Base-by-base conservation (phyloP, 306 rosid species). In the Hippophae tibetana region DNA sequence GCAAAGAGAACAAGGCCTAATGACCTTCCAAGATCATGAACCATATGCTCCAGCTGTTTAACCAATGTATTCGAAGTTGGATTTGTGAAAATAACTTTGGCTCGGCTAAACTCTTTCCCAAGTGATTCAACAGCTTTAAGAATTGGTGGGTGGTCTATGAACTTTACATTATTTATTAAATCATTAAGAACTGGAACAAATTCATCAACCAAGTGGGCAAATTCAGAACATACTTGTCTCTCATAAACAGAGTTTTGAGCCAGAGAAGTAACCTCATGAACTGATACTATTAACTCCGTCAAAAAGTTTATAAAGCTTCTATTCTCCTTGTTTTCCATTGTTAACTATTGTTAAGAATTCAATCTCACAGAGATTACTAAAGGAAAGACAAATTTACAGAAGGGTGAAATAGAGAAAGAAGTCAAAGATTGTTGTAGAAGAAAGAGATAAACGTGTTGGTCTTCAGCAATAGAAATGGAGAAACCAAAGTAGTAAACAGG, bases 1-100 rank as follows among this genome's bases (percentile, higher is more conserved):
- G 86, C 84, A 52, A 80, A 79, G 61, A 86, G 73, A 13, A 89
- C 74, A 47, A 89, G 77, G 55, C 97, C 97, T 45, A 84, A 66
- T 6, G 97, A 82, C 62, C 97, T 79, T 14, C 95, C 95, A 2
- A 89, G 75, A 78, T 76, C 89, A 74, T 82, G 89, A 40, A 82
- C 82, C 51, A 82, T 57, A 58, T 75, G 73, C 81, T 84, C 95
- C 9, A 78, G 64, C 54, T 80, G 87, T 71, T 71, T 78, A 46
- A 65, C 18, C 1, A 73, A 76, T 31, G 77, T 65, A 62, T 72
- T 82, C 41, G 76, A 63, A 74, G 47, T 57, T 54, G 63, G 79
- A 71, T 65, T 73, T 56, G 59, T 61, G 13, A 72, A 70, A 69
- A 80, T 68, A 57, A 57, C 69, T 67, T 67, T 78, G 9, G 81